phyloP scores from a whole-genome alignment of 2,329 filamentous ascomycete species.

The Mycosphaerella sp. region DNA sequence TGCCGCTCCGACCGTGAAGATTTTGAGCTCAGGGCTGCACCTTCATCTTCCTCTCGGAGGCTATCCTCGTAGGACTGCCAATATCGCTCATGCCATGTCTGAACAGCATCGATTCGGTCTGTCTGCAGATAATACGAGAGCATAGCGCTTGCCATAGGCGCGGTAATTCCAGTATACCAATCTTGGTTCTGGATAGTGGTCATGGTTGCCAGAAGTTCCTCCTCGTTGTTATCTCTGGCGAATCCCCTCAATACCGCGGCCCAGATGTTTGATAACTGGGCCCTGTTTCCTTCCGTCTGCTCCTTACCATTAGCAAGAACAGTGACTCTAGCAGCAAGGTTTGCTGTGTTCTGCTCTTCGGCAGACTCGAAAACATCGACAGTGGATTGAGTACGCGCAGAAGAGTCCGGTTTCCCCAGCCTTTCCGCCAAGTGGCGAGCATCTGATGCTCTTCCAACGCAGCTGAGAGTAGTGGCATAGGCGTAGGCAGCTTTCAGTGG shows the following conservation, averaged over 20 bases:
- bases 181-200: constrained; percentile 44
- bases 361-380: not conserved
- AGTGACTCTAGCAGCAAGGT: not conserved
- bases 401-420: not conserved
- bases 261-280: not conserved
- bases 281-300: not conserved
- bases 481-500: not conserved
- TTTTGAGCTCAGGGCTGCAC: not conserved
- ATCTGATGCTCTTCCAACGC: not conserved
- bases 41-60: not conserved
- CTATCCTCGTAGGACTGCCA: not conserved
- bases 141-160: constrained; percentile 6
- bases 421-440: not conserved
- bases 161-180: not conserved
- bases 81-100: constrained; percentile 48
- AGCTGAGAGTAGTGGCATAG: not conserved
- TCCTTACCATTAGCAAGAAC: too few relatives aligned
- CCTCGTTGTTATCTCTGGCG: constrained; percentile 52
- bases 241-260: constrained; percentile 49
- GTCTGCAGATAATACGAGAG: constrained; percentile 55
- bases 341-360: not conserved
- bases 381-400: not conserved
- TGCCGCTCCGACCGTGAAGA: not conserved
- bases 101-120: constrained; percentile 55
- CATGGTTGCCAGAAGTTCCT: constrained; percentile 53